Conservation (phyloP, 2,329 filamentous ascomycete genomes). For the Fusarium coffeatum region DNA sequence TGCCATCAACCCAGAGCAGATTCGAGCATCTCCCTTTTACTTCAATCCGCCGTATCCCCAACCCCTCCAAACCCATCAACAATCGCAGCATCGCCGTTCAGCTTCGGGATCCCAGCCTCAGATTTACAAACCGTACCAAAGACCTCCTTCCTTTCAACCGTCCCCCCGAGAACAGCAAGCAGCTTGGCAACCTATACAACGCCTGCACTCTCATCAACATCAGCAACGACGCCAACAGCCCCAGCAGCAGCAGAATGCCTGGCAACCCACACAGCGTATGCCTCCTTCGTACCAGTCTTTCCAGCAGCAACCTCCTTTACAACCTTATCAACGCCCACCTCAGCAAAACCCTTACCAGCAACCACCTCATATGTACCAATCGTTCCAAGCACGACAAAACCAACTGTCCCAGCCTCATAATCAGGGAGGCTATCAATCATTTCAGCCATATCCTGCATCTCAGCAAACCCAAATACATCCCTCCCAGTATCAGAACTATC, state of each 20-base stretch:
- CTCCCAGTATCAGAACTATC: conserved; percentile 31
- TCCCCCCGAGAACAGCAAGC: conserved; percentile 34
- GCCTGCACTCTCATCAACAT: conserved; percentile 36
- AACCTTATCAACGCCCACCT: conserved; percentile 25
- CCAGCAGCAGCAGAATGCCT: conserved; percentile 33
- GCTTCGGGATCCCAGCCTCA: conserved; percentile 24
- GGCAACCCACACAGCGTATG: conserved; percentile 27
- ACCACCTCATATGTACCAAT: conserved; percentile 25
- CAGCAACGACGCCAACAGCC: conserved; percentile 35
- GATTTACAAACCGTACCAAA: conserved; percentile 33
- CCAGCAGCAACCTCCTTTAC: conserved; percentile 36
- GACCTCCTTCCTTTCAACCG: conserved; percentile 29
- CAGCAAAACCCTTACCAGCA: conserved; percentile 35
- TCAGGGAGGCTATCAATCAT: conserved; percentile 21
- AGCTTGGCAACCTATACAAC: conserved; percentile 25
- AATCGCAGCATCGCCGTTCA: conserved; percentile 34
- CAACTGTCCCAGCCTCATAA: conserved; percentile 33
- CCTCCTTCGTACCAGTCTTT: conserved; percentile 40
- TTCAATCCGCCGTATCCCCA: conserved; percentile 42
- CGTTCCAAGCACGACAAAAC: conserved; percentile 25
- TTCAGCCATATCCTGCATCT: conserved; percentile 22
- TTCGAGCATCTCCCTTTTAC: conserved; percentile 38
- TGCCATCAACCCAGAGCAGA: conserved; percentile 7
- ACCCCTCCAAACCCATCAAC: conserved; percentile 32
- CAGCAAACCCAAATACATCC: conserved; percentile 33